Evolutionary conservation across 305 asterid species (phyloP), one percentile per base, ranked within the genome.

Genomic region (Withania somnifera): DNA sequence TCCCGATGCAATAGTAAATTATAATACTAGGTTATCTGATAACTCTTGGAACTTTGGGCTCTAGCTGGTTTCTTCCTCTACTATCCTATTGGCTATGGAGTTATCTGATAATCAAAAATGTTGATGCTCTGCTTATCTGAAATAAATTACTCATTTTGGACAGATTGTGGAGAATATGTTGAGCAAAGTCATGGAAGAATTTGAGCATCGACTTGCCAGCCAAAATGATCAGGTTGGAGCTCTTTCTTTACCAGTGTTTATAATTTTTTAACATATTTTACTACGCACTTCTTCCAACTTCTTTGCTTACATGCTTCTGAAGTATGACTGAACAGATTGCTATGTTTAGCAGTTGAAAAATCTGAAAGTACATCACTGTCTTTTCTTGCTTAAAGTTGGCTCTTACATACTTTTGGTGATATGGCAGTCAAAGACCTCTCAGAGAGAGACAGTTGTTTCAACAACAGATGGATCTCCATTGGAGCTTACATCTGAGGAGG

Each of bases 161-260:
- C 92, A 95, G 99, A 85, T 95, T 88, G 94, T 95, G 85, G 98
- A 92, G 85, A 83, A 68, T 85, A 87, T 92, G 87, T 82, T 93
- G 69, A 87, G 82, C 80, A 87, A 86, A 86, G 92, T 95, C 50
- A 89, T 89, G 94, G 94, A 93, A 82, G 97, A 93, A 86, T 92
- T 91, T 71, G 97, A 93, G 80, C 87, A 76, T 28, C 85, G 89
- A 67, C 69, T 91, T 61, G 88, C 88, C 30, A 51, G 84, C 81
- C 90, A 87, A 83, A 87, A 69, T 75, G 89, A 84, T 78, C 88
- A 82, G 88, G 99, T 93, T 85, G 81, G 79, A 26, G 40, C 79
- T 73, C 60, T 50, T 73, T 73, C 60, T 2, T 73, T 47, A 73
- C 79, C 15, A 17, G 42, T 17, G 42, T 15, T 73, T 47, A 15